phyloP scores from a whole-genome alignment of 352 stramenopile genomes.

The Globisporangium sylvaticum region DNA sequence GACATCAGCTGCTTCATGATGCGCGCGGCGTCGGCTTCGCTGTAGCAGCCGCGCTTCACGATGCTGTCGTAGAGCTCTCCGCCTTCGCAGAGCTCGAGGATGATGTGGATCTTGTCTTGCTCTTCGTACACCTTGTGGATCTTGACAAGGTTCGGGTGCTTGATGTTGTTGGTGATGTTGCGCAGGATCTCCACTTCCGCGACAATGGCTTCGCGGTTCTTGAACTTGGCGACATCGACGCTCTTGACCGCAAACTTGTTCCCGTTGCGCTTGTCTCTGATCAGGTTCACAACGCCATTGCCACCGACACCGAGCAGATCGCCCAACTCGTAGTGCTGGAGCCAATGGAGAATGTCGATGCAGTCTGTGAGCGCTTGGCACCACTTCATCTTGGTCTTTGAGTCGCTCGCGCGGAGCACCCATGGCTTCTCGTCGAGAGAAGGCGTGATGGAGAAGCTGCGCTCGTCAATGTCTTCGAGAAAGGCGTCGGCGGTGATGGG shows the following conservation, averaged over 20 bases:
- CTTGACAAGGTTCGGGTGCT: slow-evolving; percentile 68
- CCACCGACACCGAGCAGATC: slow-evolving; percentile 64
- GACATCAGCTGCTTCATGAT: slow-evolving; percentile 69
- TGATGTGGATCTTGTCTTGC: slow-evolving; percentile 77
- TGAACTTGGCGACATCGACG: slow-evolving; percentile 74
- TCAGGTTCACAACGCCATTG: slow-evolving; percentile 65
- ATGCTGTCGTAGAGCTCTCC: slow-evolving; percentile 78
- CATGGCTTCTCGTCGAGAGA: slow-evolving; percentile 51
- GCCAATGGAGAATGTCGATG: slow-evolving; percentile 74
- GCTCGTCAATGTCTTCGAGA: slow-evolving; percentile 49
- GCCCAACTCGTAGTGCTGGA: slow-evolving; percentile 67
- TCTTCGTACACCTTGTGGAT: slow-evolving; percentile 86
- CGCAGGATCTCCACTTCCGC: slow-evolving; percentile 76
- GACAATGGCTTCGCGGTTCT: slow-evolving; percentile 62
- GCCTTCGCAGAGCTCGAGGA: slow-evolving; percentile 65
- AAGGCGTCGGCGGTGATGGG: slow-evolving; percentile 54
- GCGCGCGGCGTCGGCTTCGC: slow-evolving; percentile 52
- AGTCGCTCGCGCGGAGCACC: slow-evolving; percentile 51
- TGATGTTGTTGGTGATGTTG: slow-evolving; percentile 79
- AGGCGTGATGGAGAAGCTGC: slow-evolving; percentile 51
- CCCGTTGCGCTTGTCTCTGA: slow-evolving; percentile 56
- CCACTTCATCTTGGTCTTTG: slow-evolving; percentile 54
- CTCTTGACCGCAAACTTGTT: slow-evolving; percentile 70
- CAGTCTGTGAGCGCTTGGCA: slow-evolving; percentile 62
- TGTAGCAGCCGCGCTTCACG: slow-evolving; percentile 59